Evolutionary conservation across 78 protist species (phyloP), one percentile per base, ranked within the genome.

Genomic region (Polysphondylium violaceum): DNA sequence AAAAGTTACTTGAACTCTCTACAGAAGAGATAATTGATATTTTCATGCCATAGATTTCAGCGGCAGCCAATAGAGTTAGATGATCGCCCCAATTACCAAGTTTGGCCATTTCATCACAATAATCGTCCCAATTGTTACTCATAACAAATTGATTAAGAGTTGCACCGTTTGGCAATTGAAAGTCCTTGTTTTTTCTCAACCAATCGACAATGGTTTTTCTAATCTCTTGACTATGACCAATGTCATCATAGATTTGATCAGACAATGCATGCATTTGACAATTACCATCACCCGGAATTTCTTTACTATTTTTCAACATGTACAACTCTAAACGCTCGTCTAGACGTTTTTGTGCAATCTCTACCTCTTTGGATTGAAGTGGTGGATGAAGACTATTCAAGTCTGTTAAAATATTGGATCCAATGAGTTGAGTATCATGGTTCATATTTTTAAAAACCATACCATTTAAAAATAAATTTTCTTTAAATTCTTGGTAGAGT

Each of bases 11-110:
- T 25, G 78, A 60, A 27, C 75, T 56, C 14, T 76, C 93, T 19
- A 87, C 83, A 0, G 87, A 76, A 11, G 93, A 87, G 14, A 87
- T 83, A 33, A 83, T 83, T 50, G 78, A 68, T 23, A 87, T 87
- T 44, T 87, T 87, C 21, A 51, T 19, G 17, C 64, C 64, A 74
- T 23, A 87, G 4, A 73, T 59, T 43, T 87, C 81, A 21, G 93
- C 86, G 0, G 93, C 93, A 36, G 93, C 93, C 50, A 87, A 56
- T 5, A 87, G 40, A 27, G 93, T 87, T 23, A 87, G 29, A 43
- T 87, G 93, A 60, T 87, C 93, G 44, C 93, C 93, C 93, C 93
- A 87, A 41, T 53, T 87, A 23, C 88, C 93, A 60, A 41, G 47
- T 51, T 76, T 75, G 2, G 81, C 21, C 93, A 87, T 87, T 43